These are phyloP conservation scores for Thelephora aurantiotincta DNA, from an alignment of 768 basidiomycete genomes.

Conservation along the genomic window DNA sequence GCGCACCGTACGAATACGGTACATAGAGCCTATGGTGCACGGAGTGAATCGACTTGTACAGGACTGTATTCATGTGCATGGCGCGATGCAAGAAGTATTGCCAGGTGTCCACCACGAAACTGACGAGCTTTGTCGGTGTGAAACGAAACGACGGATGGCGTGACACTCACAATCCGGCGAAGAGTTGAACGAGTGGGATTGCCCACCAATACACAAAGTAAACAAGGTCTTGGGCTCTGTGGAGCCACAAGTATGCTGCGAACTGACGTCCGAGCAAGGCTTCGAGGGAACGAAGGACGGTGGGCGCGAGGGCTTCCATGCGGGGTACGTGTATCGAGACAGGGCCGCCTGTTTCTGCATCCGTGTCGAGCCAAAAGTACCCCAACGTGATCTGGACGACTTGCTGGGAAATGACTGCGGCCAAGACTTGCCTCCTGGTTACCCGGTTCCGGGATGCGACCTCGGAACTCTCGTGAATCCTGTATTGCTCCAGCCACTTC, in stretches of 20 bases:
- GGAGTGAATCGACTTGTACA: slow-evolving; percentile 87
- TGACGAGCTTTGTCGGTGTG: slow-evolving; percentile 15
- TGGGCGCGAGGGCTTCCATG: slow-evolving; percentile 22
- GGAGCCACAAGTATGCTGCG: slow-evolving; percentile 18
- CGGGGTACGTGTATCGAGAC: slow-evolving; percentile 25
- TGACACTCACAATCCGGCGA: slow-evolving; percentile 70
- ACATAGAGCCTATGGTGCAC: slow-evolving; percentile 94
- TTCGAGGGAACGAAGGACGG: slow-evolving; percentile 23
- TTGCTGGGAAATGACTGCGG: slow-evolving; percentile 81
- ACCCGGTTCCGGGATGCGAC: slow-evolving; percentile 63
- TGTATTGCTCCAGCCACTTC: slow-evolving; percentile 68
- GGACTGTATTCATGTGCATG: slow-evolving; percentile 83
- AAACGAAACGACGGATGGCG: background rate
- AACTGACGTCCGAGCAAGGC: slow-evolving; percentile 27
- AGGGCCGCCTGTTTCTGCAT: slow-evolving; percentile 7
- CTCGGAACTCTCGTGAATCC: slow-evolving; percentile 82
- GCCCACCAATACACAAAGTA: slow-evolving; percentile 88
- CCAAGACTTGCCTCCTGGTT: slow-evolving; percentile 54
- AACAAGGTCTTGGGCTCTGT: slow-evolving; percentile 26
- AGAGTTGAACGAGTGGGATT: slow-evolving; percentile 58
- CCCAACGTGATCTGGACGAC: slow-evolving; percentile 71
- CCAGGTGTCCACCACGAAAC: slow-evolving; percentile 94
- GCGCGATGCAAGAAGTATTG: slow-evolving; percentile 91
- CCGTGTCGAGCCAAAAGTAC: slow-evolving; percentile 44
- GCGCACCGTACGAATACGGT: slow-evolving; percentile 90